Evolutionary conservation across 208 protist genomes (phyloP).

Genomic region (Wallacemonas sp.): DNA sequence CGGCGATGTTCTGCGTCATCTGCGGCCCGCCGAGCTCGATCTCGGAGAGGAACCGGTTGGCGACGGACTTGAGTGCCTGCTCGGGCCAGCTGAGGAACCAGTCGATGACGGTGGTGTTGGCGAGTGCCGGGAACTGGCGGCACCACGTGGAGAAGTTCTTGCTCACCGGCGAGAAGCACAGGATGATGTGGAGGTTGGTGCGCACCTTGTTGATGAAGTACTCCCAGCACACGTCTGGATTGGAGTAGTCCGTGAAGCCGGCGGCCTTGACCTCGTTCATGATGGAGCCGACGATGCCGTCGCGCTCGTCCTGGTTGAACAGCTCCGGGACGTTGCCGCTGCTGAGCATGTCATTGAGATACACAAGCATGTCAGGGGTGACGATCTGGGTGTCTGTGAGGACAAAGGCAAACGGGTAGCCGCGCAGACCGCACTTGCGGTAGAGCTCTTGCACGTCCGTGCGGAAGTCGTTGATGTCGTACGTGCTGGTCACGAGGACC

Average conservation of each 20-base stretch:
- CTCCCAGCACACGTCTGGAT: conserved; percentile 93
- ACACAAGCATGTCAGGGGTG: conserved; percentile 96
- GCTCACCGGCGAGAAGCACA: conserved; percentile 98
- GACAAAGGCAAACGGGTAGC: conserved; percentile 95
- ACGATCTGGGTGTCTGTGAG: conserved; percentile 98
- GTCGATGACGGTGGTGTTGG: conserved; percentile 98
- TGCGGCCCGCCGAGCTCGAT: conserved; percentile 91
- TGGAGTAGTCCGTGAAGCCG: conserved; percentile 90
- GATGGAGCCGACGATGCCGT: conserved; percentile 88
- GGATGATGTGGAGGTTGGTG: conserved; percentile 96
- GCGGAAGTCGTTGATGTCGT: conserved; percentile 96
- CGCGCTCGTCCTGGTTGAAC: conserved; percentile 94
- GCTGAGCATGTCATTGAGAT: conserved; percentile 98
- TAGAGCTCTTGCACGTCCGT: conserved; percentile 97
- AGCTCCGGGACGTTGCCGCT: conserved; percentile 97
- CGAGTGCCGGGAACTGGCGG: conserved; percentile 98
- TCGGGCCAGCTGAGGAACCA: conserved; percentile 99
- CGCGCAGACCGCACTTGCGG: conserved; percentile 94
- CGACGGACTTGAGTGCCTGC: conserved; percentile 97
- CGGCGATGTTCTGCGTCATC: conserved; percentile 85
- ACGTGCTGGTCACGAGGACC: conserved; percentile 97
- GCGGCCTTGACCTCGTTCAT: conserved; percentile 92
- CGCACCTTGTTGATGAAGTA: conserved; percentile 97
- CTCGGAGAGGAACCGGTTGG: conserved; percentile 91
- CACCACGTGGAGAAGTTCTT: conserved; percentile 97